Conservation (phyloP, 768 basidiomycete genomes). For the Kwoniella bestiolae region DNA sequence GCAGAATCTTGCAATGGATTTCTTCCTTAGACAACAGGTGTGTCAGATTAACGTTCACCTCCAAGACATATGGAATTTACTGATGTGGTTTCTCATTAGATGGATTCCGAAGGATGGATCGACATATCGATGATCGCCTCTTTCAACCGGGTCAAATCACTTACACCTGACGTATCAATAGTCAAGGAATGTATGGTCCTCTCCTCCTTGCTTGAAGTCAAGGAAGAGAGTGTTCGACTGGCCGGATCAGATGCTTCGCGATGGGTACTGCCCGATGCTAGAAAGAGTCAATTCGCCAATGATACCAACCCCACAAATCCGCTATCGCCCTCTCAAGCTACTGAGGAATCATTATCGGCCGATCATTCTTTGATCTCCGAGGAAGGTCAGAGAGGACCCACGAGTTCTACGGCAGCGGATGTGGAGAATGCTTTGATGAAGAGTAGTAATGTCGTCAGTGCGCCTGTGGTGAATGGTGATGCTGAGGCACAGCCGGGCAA, state of each 20-base stretch:
- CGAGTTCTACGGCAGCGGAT: constrained; percentile 19
- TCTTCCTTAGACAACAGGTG: constrained; percentile 77
- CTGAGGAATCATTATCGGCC: constrained; percentile 17
- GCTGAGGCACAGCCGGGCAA: too few species aligned
- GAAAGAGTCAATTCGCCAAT: constrained; percentile 30
- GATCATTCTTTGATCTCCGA: not conserved
- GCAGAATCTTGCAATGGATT: constrained; percentile 86
- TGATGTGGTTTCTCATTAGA: constrained; percentile 61
- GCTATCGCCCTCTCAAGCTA: constrained; percentile 9
- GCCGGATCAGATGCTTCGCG: constrained; percentile 65
- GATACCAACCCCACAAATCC: not conserved
- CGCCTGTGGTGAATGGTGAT: constrained; percentile 3
- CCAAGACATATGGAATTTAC: not conserved
- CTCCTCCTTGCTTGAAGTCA: constrained; percentile 74
- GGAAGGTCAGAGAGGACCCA: not conserved
- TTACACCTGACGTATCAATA: constrained; percentile 65
- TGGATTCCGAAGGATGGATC: constrained; percentile 89
- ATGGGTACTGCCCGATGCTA: constrained; percentile 70
- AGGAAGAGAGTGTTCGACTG: constrained; percentile 69
- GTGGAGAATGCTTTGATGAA: constrained; percentile 50
- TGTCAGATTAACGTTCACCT: constrained; percentile 47
- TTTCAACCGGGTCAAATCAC: constrained; percentile 77
- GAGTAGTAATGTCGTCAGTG: constrained; percentile 15
- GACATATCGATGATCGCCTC: constrained; percentile 77
- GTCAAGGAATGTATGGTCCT: constrained; percentile 72